These are phyloP conservation scores for Neoscytalidium dimidiatum DNA, from an alignment of 2,329 filamentous ascomycete genomes.

Conservation along the genomic window DNA sequence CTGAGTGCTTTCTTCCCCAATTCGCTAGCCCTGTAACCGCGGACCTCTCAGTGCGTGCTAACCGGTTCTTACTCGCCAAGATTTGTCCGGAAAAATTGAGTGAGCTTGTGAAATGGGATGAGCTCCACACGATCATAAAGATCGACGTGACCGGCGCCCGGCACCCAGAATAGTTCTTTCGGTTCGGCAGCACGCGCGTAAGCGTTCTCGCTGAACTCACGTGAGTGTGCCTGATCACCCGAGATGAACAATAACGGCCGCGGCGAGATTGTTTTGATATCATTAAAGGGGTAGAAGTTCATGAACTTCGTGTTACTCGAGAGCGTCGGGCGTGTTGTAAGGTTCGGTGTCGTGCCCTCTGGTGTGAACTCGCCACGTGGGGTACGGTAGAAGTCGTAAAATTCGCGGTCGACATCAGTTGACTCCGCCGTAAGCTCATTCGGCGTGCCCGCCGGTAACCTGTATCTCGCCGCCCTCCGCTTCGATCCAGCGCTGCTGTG, in stretches of 20 bases:
- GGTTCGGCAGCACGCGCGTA: slow-evolving; percentile 34
- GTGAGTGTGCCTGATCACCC: slow-evolving; percentile 31
- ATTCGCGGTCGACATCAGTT: slow-evolving; percentile 28
- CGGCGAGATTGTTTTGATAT: slow-evolving; percentile 33
- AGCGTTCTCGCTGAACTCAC: slow-evolving; percentile 32
- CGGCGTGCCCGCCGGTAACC: background rate
- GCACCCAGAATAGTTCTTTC: slow-evolving; percentile 39
- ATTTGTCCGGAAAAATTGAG: slow-evolving; percentile 27
- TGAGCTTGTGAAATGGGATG: slow-evolving; percentile 37
- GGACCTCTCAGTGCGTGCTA: no score
- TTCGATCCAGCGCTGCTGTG: slow-evolving; percentile 23
- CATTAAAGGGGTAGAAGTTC: slow-evolving; percentile 34
- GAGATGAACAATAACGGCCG: slow-evolving; percentile 32
- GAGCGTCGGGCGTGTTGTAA: slow-evolving; percentile 36
- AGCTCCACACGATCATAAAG: slow-evolving; percentile 41
- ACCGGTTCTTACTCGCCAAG: no score
- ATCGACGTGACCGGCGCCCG: slow-evolving; percentile 38
- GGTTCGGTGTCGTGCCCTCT: slow-evolving; percentile 19
- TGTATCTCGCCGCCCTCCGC: slow-evolving; percentile 19
- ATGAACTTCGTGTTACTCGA: slow-evolving; percentile 34
- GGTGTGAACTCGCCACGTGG: slow-evolving; percentile 32
- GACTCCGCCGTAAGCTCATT: slow-evolving; percentile 27
- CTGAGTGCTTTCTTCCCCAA: no score
- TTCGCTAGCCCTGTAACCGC: no score
- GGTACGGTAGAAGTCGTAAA: slow-evolving; percentile 37